phyloP scores from a whole-genome alignment of 768 basidiomycete species.

The Russula sp. region DNA sequence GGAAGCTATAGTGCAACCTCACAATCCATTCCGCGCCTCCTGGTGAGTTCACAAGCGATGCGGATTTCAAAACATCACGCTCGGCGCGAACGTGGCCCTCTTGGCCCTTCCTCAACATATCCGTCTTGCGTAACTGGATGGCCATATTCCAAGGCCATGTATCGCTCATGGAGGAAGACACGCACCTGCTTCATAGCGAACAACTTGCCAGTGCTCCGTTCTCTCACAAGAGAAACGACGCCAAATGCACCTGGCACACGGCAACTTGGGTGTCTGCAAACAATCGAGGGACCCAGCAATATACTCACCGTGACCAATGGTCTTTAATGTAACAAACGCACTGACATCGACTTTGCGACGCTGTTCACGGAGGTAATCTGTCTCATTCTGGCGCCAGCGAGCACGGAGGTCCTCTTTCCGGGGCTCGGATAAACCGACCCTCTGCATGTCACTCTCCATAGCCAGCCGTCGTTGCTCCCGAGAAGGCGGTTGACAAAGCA shows the following conservation, averaged over 20 bases:
- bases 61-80: slow-evolving; percentile 87
- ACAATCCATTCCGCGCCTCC: slow-evolving; percentile 90
- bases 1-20: slow-evolving; percentile 86
- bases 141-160: slow-evolving; percentile 19
- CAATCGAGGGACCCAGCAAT: slow-evolving; percentile 23
- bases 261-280: slow-evolving; percentile 17
- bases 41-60: slow-evolving; percentile 69
- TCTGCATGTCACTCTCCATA: slow-evolving; percentile 82
- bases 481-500: slow-evolving; percentile 77
- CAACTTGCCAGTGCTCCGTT: slow-evolving; percentile 67
- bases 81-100: slow-evolving; percentile 97
- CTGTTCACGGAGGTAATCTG: slow-evolving; percentile 78
- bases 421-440: slow-evolving; percentile 58
- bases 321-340: slow-evolving; percentile 85
- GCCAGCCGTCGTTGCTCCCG: slow-evolving; percentile 79
- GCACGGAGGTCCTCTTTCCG: slow-evolving; percentile 67
- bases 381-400: slow-evolving; percentile 84
- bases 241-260: slow-evolving; percentile 77
- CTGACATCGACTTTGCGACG: slow-evolving; percentile 76
- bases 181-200: slow-evolving; percentile 95
- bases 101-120: slow-evolving; percentile 94
- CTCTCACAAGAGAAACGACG: slow-evolving; percentile 87
- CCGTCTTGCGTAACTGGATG: slow-evolving; percentile 69
- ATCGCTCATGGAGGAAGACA: slow-evolving; percentile 16
- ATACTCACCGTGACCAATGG: slow-evolving; percentile 79